Conservation (phyloP, 108 stramenopile genomes). For the Aurantiochytrium sp. region DNA sequence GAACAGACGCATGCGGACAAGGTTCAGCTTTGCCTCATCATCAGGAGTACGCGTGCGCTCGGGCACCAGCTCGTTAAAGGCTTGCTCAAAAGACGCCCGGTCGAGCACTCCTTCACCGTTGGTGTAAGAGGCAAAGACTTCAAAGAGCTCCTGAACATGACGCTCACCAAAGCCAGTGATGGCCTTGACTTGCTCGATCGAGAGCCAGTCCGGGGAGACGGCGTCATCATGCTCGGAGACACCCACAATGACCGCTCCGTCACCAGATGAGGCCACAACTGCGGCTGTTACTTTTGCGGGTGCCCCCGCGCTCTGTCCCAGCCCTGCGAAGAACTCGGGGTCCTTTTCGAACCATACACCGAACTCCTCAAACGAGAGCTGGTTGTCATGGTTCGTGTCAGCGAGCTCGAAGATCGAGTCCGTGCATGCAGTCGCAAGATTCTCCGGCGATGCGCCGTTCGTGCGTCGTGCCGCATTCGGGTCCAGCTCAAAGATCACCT, state of each 20-base stretch:
- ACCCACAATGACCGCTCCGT: background rate
- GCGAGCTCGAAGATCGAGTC: background rate
- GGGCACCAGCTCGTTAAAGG: background rate
- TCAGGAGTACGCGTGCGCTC: background rate
- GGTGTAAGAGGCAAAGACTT: background rate
- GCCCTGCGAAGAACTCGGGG: background rate
- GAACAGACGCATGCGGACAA: background rate
- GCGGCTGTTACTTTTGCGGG: background rate
- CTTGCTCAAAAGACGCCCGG: background rate
- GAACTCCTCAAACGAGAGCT: slow-evolving; percentile 18
- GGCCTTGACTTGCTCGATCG: background rate
- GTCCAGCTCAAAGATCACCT: background rate
- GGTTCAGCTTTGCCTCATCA: background rate
- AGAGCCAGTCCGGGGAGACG: background rate
- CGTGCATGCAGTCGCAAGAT: background rate
- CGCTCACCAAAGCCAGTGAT: background rate
- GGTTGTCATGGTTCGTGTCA: slow-evolving; percentile 19
- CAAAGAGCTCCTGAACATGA: background rate
- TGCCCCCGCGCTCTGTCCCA: background rate
- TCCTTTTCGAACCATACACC: background rate
- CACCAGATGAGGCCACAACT: background rate
- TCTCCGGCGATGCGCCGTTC: background rate
- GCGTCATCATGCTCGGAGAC: background rate
- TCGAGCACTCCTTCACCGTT: background rate
- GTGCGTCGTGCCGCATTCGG: background rate